phyloP scores from a whole-genome alignment of 1,284 basidiomycete species.

The Puccinia coronata region DNA sequence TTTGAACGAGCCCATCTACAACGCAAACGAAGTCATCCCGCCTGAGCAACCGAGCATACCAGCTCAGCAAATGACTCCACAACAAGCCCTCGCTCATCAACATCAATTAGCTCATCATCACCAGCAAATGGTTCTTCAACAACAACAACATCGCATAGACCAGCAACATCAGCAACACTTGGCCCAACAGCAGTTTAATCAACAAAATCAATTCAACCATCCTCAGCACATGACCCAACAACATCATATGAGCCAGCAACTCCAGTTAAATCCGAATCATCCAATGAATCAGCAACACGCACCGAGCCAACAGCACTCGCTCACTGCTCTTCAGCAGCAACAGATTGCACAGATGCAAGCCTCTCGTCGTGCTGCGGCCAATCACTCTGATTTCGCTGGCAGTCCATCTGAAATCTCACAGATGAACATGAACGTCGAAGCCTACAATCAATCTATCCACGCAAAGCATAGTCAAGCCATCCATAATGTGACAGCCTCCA shows the following conservation, averaged over 20 bases:
- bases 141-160: conserved; percentile 18
- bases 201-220: conserved; percentile 15
- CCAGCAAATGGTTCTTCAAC: conserved; percentile 14
- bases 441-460: conserved; percentile 46
- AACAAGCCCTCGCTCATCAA: conserved; percentile 3
- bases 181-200: not conserved
- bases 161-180: conserved; percentile 7
- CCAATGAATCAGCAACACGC: conserved; percentile 9
- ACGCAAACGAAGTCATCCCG: not conserved
- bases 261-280: conserved; percentile 3
- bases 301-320: not conserved
- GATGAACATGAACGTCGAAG: conserved; percentile 28
- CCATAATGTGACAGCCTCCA: not conserved
- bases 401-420: conserved; percentile 3
- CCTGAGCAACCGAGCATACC: not conserved
- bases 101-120: conserved; percentile 23
- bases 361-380: not conserved
- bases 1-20: conserved; percentile 23
- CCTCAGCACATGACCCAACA: not conserved
- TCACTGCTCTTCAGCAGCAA: conserved; percentile 23
- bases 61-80: not conserved
- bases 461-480: conserved; percentile 43
- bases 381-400: conserved; percentile 8
- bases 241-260: conserved; percentile 21
- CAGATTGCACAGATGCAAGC: conserved; percentile 28